A percentile compares a stretch with the other conserved stretches of the same genome.
phyloP scores from a whole-genome alignment of 2,329 filamentous ascomycete species.

The Talaromyces sp. region DNA sequence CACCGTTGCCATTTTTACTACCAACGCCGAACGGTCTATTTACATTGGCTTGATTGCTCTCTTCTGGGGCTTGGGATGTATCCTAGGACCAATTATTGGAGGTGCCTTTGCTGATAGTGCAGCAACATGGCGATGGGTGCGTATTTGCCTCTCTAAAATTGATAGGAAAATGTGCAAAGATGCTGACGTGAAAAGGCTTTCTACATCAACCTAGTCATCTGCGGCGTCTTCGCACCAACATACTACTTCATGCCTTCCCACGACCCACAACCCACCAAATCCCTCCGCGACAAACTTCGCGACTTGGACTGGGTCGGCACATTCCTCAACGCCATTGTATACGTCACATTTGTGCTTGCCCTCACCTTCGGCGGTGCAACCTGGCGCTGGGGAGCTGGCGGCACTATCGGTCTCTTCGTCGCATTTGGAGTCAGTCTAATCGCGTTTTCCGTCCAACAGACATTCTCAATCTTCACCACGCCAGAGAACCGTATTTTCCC shows the following conservation, averaged over 20 bases:
- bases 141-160: neutral
- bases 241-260: slow-evolving; percentile 40
- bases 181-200: slow-evolving; percentile 13
- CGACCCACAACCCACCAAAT: slow-evolving; percentile 22
- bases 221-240: slow-evolving; percentile 43
- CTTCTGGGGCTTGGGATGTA: slow-evolving; percentile 34
- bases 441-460: slow-evolving; percentile 42
- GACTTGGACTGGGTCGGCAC: slow-evolving; percentile 20
- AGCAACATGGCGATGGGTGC: slow-evolving; percentile 28
- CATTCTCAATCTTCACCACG: slow-evolving; percentile 5
- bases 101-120: slow-evolving; percentile 32
- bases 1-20: slow-evolving; percentile 18
- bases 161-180: too few species aligned
- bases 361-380: slow-evolving; percentile 50
- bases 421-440: slow-evolving; percentile 45
- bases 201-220: slow-evolving; percentile 55
- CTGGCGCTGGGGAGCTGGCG: slow-evolving; percentile 47
- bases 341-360: slow-evolving; percentile 44
- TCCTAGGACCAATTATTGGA: slow-evolving; percentile 40
- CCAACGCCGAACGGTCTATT: slow-evolving; percentile 23
- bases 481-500: slow-evolving; percentile 4
- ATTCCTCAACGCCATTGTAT: slow-evolving; percentile 40
- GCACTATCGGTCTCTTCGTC: slow-evolving; percentile 48
- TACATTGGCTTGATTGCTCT: slow-evolving; percentile 36
- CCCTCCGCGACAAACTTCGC: slow-evolving; percentile 19